Conservation (phyloP, 176 grass and related monocot genomes). For the Carex kokanica region DNA sequence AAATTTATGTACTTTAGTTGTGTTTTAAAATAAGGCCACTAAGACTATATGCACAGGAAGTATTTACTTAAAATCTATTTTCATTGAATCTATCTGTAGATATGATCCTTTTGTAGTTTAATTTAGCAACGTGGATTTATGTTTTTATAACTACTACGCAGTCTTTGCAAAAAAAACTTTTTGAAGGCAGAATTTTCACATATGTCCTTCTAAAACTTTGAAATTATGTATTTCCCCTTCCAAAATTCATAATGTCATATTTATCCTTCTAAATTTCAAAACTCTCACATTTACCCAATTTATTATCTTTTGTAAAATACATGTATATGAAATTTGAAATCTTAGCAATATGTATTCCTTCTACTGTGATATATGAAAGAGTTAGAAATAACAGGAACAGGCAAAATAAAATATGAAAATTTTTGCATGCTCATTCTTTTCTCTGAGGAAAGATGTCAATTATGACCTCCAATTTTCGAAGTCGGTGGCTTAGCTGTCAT, state of each 20-base stretch:
- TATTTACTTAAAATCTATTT: neutral
- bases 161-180: neutral
- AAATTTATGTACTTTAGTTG: neutral
- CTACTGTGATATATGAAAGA: neutral
- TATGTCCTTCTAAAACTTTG: neutral
- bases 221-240: too few species aligned
- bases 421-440: neutral
- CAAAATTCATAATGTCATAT: too few species aligned
- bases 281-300: neutral
- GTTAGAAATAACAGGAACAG: neutral
- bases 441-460: neutral
- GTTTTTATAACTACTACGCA: neutral
- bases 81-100: neutral
- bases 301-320: neutral
- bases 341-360: neutral
- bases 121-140: neutral
- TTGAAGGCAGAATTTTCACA: neutral
- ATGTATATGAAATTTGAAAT: neutral
- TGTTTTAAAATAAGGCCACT: neutral
- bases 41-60: neutral
- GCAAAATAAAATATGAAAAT: neutral
- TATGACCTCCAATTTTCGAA: neutral
- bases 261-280: too few species aligned
- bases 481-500: neutral
- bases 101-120: neutral